These are phyloP conservation scores for Eimeria zaria DNA, from an alignment of 169 alveolate species.

Conservation along the genomic window DNA sequence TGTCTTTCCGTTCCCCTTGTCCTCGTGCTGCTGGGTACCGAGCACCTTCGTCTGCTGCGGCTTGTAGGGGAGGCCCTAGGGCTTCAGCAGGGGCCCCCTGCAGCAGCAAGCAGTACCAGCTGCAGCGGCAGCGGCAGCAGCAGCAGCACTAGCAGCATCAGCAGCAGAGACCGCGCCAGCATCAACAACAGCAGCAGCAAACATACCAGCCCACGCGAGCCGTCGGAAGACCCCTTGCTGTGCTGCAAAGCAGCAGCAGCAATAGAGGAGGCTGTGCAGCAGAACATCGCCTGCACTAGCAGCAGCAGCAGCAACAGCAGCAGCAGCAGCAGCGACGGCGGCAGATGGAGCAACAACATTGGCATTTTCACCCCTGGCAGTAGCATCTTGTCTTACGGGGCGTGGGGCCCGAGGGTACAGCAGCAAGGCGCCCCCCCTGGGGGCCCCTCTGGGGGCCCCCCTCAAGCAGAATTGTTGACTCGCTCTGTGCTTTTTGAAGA, in stretches of 20 bases:
- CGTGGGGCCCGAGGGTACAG: neutral
- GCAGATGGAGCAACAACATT: conserved; percentile 3
- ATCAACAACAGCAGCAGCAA: neutral
- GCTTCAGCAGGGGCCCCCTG: neutral
- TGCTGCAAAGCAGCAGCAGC: conserved; percentile 35
- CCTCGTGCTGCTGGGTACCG: conserved; percentile 33
- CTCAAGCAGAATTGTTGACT: neutral
- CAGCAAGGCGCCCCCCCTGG: conserved; percentile 17
- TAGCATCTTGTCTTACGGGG: neutral
- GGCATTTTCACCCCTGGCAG: neutral
- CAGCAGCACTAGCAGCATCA: conserved; percentile 15
- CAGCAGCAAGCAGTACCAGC: neutral
- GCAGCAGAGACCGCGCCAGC: conserved; percentile 27
- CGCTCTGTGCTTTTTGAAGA: neutral
- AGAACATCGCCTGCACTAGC: neutral
- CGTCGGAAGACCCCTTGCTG: neutral
- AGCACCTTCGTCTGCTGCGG: conserved; percentile 47
- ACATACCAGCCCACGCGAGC: conserved; percentile 6
- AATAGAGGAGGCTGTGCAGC: neutral
- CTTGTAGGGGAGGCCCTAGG: conserved; percentile 21
- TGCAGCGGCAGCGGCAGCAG: conserved; percentile 24
- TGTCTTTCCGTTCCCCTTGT: conserved; percentile 50
- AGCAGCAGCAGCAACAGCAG: conserved; percentile 31
- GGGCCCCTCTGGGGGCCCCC: conserved; percentile 14
- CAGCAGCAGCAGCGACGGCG: conserved; percentile 32